These are phyloP conservation scores for Plasmodium vinckei DNA, from an alignment of 169 alveolate genomes.

Conservation along the genomic window DNA sequence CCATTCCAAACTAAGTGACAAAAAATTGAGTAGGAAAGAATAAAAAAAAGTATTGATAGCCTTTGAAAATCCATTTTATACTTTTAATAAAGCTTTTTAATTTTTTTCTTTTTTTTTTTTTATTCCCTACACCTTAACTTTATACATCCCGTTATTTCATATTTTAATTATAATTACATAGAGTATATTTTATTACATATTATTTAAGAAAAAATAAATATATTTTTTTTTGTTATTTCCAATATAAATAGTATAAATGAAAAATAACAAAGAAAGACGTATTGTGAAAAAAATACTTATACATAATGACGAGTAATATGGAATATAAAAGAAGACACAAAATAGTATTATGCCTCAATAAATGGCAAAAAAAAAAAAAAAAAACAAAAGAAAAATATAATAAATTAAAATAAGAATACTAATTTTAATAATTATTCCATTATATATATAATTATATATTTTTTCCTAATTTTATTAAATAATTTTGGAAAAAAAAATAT, in stretches of 20 bases:
- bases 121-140: neutral
- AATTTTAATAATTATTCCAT: too few relatives aligned
- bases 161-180: conserved; percentile 14
- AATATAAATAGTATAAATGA: neutral
- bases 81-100: conserved; percentile 2
- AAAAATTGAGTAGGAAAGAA: conserved; percentile 47
- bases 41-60: conserved; percentile 27
- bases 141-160: neutral
- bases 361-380: too few relatives aligned
- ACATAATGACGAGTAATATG: too few relatives aligned
- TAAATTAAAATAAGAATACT: too few relatives aligned
- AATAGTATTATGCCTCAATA: too few relatives aligned
- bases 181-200: conserved; percentile 9
- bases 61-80: conserved; percentile 60
- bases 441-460: too few relatives aligned
- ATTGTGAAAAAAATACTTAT: too few relatives aligned
- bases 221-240: neutral
- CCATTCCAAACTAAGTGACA: conserved; percentile 76
- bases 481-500: too few relatives aligned
- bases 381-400: too few relatives aligned
- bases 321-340: too few relatives aligned
- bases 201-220: neutral
- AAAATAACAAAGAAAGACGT: neutral
- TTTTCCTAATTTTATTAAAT: too few relatives aligned
- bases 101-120: conserved; percentile 3